phyloP scores from a whole-genome alignment of 2,329 filamentous ascomycete genomes.

The Bipolaris cookei region DNA sequence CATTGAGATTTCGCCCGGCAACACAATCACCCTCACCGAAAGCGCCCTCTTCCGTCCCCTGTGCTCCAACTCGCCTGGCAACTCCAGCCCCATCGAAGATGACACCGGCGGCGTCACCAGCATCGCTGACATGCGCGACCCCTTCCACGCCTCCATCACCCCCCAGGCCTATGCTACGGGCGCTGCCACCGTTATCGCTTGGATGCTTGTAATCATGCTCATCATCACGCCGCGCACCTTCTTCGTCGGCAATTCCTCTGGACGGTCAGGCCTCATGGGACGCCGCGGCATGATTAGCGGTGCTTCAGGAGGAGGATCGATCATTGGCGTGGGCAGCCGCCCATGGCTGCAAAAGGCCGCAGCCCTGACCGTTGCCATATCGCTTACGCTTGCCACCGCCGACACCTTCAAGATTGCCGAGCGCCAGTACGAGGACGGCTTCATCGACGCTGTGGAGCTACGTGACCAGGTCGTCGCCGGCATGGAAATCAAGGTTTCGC shows the following conservation, averaged over 20 bases:
- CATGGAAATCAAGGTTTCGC: conserved; percentile 84
- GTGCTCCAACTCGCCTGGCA: conserved; percentile 54
- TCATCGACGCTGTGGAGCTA: conserved; percentile 77
- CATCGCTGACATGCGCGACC: conserved; percentile 74
- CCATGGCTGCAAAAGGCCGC: conserved; percentile 86
- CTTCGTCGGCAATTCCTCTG: conserved; percentile 74
- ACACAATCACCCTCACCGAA: conserved; percentile 64
- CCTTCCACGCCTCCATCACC: conserved; percentile 92
- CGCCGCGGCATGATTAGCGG: conserved; percentile 84
- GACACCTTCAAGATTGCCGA: conserved; percentile 89
- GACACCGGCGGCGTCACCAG: conserved; percentile 50
- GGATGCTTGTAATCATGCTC: conserved; percentile 91
- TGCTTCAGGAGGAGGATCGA: conserved; percentile 64
- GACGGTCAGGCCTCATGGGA: conserved; percentile 75
- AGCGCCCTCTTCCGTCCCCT: conserved; percentile 66
- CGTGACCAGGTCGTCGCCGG: conserved; percentile 82
- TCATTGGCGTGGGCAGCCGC: conserved; percentile 85
- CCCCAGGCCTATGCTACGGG: conserved; percentile 93
- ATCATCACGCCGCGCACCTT: conserved; percentile 95
- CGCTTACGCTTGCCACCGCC: conserved; percentile 88
- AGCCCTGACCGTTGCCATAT: conserved; percentile 71
- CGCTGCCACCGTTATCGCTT: conserved; percentile 87
- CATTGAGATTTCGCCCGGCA: conserved; percentile 60
- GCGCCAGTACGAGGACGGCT: conserved; percentile 77
- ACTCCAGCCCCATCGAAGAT: conserved; percentile 48